Percentiles rank a stretch among this genome's conserved stretches.
Evolutionary conservation across 2,329 filamentous ascomycete genomes (phyloP).

Genomic region (Epichloe glyceriae): DNA sequence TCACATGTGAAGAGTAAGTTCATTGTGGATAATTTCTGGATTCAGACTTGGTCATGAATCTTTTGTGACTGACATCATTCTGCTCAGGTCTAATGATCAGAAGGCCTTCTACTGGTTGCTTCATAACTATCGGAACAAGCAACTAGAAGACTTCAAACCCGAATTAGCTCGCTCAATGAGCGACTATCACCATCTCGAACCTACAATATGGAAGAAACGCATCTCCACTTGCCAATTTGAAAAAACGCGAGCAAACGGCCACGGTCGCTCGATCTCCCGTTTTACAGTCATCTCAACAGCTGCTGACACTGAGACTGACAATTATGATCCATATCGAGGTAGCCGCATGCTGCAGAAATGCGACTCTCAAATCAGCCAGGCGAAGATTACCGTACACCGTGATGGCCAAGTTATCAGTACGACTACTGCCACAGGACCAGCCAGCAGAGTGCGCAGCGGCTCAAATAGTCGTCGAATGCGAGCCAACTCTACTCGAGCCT

Average conservation of each 20-base stretch:
- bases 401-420: conserved; percentile 21
- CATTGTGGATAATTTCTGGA: background rate
- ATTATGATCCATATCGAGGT: conserved; percentile 75
- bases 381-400: conserved; percentile 58
- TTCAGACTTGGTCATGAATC: background rate
- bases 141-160: conserved; percentile 76
- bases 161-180: conserved; percentile 74
- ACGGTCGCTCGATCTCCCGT: conserved; percentile 41
- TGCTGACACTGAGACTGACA: conserved; percentile 40
- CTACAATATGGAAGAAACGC: conserved; percentile 43
- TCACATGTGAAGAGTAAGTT: conserved; percentile 52
- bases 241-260: conserved; percentile 30
- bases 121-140: conserved; percentile 66
- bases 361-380: conserved; percentile 41
- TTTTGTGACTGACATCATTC: conserved; percentile 15
- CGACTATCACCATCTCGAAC: conserved; percentile 73
- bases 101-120: conserved; percentile 88
- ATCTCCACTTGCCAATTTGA: conserved; percentile 50
- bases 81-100: conserved; percentile 66
- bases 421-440: conserved; percentile 13
- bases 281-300: conserved; percentile 55
- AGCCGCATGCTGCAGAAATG: conserved; percentile 36
- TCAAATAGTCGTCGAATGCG: conserved; percentile 21
- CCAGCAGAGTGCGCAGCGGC: conserved; percentile 22
- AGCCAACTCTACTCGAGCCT: conserved; percentile 16